These are phyloP conservation scores for Cladophialophora exuberans DNA, from an alignment of 2,329 filamentous ascomycete genomes.

Conservation along the genomic window DNA sequence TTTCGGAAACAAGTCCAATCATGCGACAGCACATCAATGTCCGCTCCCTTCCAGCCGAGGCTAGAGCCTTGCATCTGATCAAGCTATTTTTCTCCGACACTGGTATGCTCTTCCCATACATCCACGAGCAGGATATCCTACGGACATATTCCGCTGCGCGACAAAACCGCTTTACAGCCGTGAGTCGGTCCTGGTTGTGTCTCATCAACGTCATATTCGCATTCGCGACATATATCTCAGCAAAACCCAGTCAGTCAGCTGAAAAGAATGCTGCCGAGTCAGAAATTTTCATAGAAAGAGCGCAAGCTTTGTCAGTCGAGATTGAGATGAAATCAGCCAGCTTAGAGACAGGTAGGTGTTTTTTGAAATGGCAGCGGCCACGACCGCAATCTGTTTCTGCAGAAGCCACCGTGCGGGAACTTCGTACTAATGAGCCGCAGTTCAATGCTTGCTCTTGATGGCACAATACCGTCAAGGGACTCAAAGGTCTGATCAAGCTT, in stretches of 20 bases:
- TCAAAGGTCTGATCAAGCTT: conserved; percentile 27
- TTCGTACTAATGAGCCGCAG: conserved; percentile 7
- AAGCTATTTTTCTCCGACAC: conserved; percentile 42
- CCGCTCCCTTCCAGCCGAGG: conserved; percentile 23
- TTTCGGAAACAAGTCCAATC: conserved; percentile 22
- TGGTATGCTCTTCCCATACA: conserved; percentile 38
- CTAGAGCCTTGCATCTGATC: conserved; percentile 37
- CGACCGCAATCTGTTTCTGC: too few relatives aligned
- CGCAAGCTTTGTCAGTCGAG: conserved; percentile 24
- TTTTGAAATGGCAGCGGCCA: not conserved
- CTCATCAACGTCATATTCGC: conserved; percentile 39
- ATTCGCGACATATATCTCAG: conserved; percentile 34
- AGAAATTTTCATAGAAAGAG: conserved; percentile 27
- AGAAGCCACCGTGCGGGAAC: too few relatives aligned
- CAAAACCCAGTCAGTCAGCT: conserved; percentile 22
- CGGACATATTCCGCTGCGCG: conserved; percentile 35
- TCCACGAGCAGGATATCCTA: conserved; percentile 35
- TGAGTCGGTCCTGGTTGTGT: conserved; percentile 39
- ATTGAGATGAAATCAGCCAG: conserved; percentile 28
- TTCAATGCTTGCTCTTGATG: conserved; percentile 28
- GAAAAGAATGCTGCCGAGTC: conserved; percentile 28
- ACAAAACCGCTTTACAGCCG: conserved; percentile 31
- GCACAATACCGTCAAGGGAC: conserved; percentile 28
- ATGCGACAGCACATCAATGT: conserved; percentile 21
- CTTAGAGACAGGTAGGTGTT: conserved; percentile 23